Conservation (phyloP, 2,329 filamentous ascomycete species). For the Hymenotorrendiella dingleyae region DNA sequence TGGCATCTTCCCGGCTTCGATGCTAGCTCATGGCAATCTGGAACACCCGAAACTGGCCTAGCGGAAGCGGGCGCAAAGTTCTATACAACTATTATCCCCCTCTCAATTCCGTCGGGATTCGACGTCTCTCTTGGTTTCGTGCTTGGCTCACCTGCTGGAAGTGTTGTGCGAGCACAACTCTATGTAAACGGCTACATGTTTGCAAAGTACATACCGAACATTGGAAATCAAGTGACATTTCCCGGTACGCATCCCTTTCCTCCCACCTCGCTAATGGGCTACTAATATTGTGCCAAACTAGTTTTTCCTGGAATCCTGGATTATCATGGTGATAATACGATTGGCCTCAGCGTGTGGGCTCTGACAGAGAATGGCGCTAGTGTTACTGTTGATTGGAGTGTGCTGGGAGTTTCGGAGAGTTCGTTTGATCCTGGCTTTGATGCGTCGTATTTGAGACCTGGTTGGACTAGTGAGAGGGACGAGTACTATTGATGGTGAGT, state of each 20-base stretch:
- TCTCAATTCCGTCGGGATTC: slow-evolving; percentile 44
- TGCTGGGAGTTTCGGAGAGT: slow-evolving; percentile 48
- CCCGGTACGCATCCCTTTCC: slow-evolving; percentile 31
- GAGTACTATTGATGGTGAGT: slow-evolving; percentile 6
- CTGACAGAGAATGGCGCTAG: slow-evolving; percentile 24
- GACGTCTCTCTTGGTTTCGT: slow-evolving; percentile 53
- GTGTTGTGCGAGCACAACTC: slow-evolving; percentile 46
- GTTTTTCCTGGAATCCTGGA: slow-evolving; percentile 54
- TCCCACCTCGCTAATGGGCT: slow-evolving; percentile 34
- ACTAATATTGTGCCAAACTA: slow-evolving; percentile 36
- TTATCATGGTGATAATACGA: slow-evolving; percentile 51
- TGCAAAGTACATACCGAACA: slow-evolving; percentile 52
- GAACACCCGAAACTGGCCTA: slow-evolving; percentile 31
- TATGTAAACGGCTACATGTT: slow-evolving; percentile 64
- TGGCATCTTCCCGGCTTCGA: slow-evolving; percentile 53
- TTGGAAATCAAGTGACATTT: slow-evolving; percentile 55
- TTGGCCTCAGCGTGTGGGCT: slow-evolving; percentile 54
- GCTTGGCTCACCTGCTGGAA: slow-evolving; percentile 39
- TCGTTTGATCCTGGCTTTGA: slow-evolving; percentile 47
- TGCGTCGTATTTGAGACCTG: slow-evolving; percentile 42
- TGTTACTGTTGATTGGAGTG: slow-evolving; percentile 39
- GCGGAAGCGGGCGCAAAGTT: slow-evolving; percentile 48
- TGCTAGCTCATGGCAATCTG: slow-evolving; percentile 38
- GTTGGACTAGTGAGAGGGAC: slow-evolving; percentile 38
- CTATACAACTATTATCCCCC: slow-evolving; percentile 47